Evolutionary conservation across 169 alveolate species (phyloP).

Genomic region (Cryptosporidium ryanae): DNA sequence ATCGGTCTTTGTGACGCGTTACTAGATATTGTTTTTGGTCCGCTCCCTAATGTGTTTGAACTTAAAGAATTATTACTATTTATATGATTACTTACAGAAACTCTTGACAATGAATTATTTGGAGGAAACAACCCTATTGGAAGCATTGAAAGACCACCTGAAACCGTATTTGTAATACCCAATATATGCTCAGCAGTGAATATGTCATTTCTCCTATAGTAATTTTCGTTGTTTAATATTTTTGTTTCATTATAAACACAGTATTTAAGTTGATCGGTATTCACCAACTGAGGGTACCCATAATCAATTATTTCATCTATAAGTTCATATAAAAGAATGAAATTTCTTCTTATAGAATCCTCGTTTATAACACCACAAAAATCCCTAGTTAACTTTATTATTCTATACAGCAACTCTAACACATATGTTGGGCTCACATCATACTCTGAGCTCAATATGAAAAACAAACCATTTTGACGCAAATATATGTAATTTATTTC

Average conservation of each 20-base stretch:
- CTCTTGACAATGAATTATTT: neutral
- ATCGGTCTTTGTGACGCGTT: slow-evolving; percentile 86
- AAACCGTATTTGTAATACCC: slow-evolving; percentile 41
- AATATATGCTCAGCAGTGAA: slow-evolving; percentile 17
- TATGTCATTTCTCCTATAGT: slow-evolving; percentile 51
- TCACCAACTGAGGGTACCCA: slow-evolving; percentile 95
- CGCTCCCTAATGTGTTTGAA: neutral
- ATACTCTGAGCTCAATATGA: slow-evolving; percentile 92
- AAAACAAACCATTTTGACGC: slow-evolving; percentile 82
- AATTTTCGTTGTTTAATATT: slow-evolving; percentile 54
- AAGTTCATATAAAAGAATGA: slow-evolving; percentile 95
- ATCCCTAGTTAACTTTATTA: slow-evolving; percentile 89
- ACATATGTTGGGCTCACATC: slow-evolving; percentile 93
- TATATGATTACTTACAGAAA: neutral
- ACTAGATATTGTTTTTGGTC: slow-evolving; percentile 82
- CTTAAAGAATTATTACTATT: slow-evolving; percentile 24
- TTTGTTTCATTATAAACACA: slow-evolving; percentile 79
- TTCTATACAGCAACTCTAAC: slow-evolving; percentile 88
- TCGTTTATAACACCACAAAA: slow-evolving; percentile 97
- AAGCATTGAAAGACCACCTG: slow-evolving; percentile 58
- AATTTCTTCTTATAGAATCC: slow-evolving; percentile 95
- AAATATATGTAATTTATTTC: slow-evolving; percentile 89
- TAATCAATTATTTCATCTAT: slow-evolving; percentile 95
- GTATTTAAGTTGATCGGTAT: slow-evolving; percentile 92
- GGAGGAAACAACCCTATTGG: slow-evolving; percentile 52